Evolutionary conservation across 148 eudicot genomes (phyloP).

Genomic region (Camellia lanceoleosa): DNA sequence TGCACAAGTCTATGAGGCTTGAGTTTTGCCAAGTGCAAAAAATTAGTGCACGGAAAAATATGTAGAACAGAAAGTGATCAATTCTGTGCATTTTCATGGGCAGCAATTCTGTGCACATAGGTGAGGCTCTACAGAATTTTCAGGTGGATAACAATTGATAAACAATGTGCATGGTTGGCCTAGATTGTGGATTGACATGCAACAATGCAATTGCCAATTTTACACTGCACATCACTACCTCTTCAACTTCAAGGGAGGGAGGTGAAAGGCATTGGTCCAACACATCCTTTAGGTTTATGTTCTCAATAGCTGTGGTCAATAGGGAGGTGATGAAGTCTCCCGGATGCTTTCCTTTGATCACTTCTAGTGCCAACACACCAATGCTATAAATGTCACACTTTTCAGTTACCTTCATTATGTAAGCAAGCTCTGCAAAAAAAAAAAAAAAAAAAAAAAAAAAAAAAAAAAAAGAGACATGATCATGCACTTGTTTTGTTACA

Average conservation of each 20-base stretch:
- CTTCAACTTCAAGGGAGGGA: constrained; percentile 12
- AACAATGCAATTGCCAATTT: constrained; percentile 31
- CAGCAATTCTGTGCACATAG: too few species aligned
- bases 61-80: too few species aligned
- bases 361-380: constrained; percentile 37
- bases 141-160: constrained; percentile 10
- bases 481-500: background rate
- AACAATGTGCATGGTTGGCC: constrained; percentile 33
- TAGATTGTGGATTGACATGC: constrained; percentile 24
- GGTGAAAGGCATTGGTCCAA: too few species aligned
- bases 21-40: too few species aligned
- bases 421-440: constrained; percentile 36
- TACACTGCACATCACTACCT: constrained; percentile 21
- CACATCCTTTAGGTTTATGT: background rate
- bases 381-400: constrained; percentile 47
- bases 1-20: too few species aligned
- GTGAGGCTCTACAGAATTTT: too few species aligned
- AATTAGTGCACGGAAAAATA: too few species aligned
- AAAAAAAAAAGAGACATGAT: background rate
- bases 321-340: constrained; percentile 22
- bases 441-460: background rate
- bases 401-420: constrained; percentile 31
- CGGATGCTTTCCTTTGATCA: constrained; percentile 41
- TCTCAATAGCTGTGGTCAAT: constrained; percentile 7
- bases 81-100: too few species aligned